Evolutionary conservation across 805 yeast genomes (phyloP).

Genomic region (Isabelozyma pseudorhagii): DNA sequence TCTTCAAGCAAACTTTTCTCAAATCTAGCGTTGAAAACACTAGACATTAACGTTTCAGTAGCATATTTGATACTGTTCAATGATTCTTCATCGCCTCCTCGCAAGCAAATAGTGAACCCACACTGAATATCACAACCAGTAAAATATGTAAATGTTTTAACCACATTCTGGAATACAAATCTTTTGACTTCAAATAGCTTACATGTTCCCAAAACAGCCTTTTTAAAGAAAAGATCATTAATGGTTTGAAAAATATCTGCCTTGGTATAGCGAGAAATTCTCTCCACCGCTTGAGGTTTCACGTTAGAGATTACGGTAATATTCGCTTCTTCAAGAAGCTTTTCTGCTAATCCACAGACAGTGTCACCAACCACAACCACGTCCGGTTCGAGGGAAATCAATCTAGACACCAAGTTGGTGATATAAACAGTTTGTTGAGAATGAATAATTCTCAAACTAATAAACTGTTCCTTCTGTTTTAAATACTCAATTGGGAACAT

Average conservation of each 20-base stretch:
- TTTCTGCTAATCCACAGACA: slow-evolving; percentile 79
- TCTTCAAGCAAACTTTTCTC: slow-evolving; percentile 48
- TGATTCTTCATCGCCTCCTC: slow-evolving; percentile 69
- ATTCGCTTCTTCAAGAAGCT: slow-evolving; percentile 66
- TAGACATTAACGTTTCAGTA: slow-evolving; percentile 75
- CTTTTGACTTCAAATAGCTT: slow-evolving; percentile 66
- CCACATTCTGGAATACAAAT: slow-evolving; percentile 50
- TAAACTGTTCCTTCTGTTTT: slow-evolving; percentile 71
- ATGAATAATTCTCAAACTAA: slow-evolving; percentile 77
- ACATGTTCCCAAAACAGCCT: slow-evolving; percentile 67
- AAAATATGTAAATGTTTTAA: slow-evolving; percentile 74
- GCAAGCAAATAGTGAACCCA: slow-evolving; percentile 83
- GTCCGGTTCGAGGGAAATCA: slow-evolving; percentile 73
- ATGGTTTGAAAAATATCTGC: slow-evolving; percentile 85
- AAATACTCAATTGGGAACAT: slow-evolving; percentile 89
- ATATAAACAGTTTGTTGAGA: slow-evolving; percentile 87
- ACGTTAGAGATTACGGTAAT: slow-evolving; percentile 79
- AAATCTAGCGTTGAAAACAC: slow-evolving; percentile 71
- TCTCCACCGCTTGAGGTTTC: slow-evolving; percentile 76
- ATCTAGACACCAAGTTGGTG: slow-evolving; percentile 74
- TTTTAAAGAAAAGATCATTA: slow-evolving; percentile 72
- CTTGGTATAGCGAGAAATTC: slow-evolving; percentile 73
- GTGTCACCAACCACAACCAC: slow-evolving; percentile 74
- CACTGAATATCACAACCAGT: slow-evolving; percentile 69
- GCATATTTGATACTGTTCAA: slow-evolving; percentile 72